These are phyloP conservation scores for Oenanthe javanica DNA, from an alignment of 140 eudicot genomes.

Conservation along the genomic window DNA sequence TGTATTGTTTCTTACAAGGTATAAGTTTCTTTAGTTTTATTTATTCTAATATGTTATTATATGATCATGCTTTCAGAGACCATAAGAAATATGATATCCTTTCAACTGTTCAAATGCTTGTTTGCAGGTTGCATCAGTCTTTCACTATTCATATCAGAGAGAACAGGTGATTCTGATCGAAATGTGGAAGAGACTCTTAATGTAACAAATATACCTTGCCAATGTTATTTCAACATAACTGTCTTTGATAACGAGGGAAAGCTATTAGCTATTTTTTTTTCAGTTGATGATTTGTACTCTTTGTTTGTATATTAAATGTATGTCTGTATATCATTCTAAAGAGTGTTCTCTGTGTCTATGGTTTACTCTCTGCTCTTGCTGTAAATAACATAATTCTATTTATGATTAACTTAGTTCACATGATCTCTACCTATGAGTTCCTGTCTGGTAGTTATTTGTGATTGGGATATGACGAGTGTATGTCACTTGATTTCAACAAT, in stretches of 20 bases:
- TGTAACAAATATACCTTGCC: not conserved
- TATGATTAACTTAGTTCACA: not conserved
- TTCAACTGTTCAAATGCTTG: not conserved
- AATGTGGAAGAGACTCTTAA: not conserved
- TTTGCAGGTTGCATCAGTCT: conserved; percentile 1
- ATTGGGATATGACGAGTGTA: not conserved
- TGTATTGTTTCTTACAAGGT: not conserved
- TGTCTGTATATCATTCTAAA: not conserved
- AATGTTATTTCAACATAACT: not conserved
- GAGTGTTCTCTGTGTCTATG: not conserved
- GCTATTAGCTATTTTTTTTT: not conserved
- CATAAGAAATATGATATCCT: not conserved
- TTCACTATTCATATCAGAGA: not conserved
- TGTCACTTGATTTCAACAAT: too few relatives aligned
- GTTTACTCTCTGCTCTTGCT: not conserved
- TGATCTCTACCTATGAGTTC: not conserved
- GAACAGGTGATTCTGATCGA: not conserved
- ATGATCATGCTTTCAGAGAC: not conserved
- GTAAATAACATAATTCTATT: not conserved
- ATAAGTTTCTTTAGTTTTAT: not conserved
- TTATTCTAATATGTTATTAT: not conserved
- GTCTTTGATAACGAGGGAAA: not conserved
- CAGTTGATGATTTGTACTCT: not conserved
- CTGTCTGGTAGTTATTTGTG: not conserved
- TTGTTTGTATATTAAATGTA: not conserved